Evolutionary conservation across 1,284 basidiomycete species (phyloP).

Genomic region (Peniophora sp.): DNA sequence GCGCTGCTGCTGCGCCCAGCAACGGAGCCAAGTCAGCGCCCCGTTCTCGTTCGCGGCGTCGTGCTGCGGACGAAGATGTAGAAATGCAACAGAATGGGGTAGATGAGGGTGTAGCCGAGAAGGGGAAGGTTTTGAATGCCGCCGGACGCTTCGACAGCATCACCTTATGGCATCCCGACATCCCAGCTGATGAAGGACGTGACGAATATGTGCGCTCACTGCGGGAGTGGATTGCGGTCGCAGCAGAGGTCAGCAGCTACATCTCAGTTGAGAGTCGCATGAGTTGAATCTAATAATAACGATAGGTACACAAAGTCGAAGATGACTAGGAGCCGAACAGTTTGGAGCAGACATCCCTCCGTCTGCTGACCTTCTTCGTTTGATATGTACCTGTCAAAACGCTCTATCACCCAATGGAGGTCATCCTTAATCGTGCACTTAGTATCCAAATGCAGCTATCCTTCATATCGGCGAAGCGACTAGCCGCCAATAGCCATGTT

Average conservation of each 20-base stretch:
- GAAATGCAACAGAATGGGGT: constrained; percentile 3
- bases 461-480: too few species aligned
- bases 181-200: constrained; percentile 50
- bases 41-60: constrained; percentile 5
- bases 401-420: too few species aligned
- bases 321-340: background rate
- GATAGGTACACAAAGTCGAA: background rate
- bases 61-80: constrained; percentile 14
- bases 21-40: constrained; percentile 12
- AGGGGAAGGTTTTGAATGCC: constrained; percentile 28
- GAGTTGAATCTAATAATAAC: background rate
- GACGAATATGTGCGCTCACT: constrained; percentile 66
- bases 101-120: constrained; percentile 11
- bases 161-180: constrained; percentile 67
- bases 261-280: background rate
- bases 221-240: constrained; percentile 56
- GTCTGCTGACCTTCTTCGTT: too few species aligned
- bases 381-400: too few species aligned
- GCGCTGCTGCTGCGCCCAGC: constrained; percentile 12
- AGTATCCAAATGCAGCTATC: too few species aligned
- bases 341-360: too few species aligned
- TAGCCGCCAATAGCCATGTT: too few species aligned
- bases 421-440: too few species aligned
- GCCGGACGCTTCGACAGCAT: constrained; percentile 51
- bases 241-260: constrained; percentile 41